Evolutionary conservation across 352 stramenopile species (phyloP), one percentile per base, ranked within the genome.

Genomic region (Pythium chondricola): DNA sequence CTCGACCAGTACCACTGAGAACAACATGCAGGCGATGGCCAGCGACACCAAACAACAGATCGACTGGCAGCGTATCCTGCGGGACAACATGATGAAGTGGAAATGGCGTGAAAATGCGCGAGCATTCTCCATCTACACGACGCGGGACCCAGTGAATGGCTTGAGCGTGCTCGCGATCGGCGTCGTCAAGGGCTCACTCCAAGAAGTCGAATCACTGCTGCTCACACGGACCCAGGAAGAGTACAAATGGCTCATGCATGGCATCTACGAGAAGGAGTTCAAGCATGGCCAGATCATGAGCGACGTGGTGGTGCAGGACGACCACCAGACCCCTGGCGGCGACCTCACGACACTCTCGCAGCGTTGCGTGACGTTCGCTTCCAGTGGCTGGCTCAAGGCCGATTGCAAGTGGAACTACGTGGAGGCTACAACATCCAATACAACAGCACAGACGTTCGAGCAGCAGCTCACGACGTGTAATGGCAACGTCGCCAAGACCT

Each of bases 81-180:
- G 39, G 6, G 36, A 31, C 14, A 21, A 14, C 3, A 25, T 8
- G 29, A 24, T 9, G 20, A 27, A 46, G 25, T 63, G 55, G 55
- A 63, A 57, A 16, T 63, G 55, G 55, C 32, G 46, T 29, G 48
- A 63, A 22, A 54, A 49, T 13, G 31, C 22, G 24, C 46, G 42
- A 29, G 44, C 38, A 27, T 55, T 56, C 14, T 46, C 40, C 6
- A 38, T 63, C 42, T 63, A 54, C 43, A 46, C 27, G 16, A 52
- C 42, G 29, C 46, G 43, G 6, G 38, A 37, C n/a, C 20, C 29
- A 1, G 14, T 20, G 5, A 21, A 10, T 13, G 32, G 33, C 37
- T 46, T 44, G 14, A 25, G 39, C 29, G 48, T 63, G 33, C 48
- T 63, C 8, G 31, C 55, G 2, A 57, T 48, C 16, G 48, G 47